These are phyloP conservation scores for Davidsoniella virescens DNA, from an alignment of 2,329 filamentous ascomycete species.

Conservation along the genomic window DNA sequence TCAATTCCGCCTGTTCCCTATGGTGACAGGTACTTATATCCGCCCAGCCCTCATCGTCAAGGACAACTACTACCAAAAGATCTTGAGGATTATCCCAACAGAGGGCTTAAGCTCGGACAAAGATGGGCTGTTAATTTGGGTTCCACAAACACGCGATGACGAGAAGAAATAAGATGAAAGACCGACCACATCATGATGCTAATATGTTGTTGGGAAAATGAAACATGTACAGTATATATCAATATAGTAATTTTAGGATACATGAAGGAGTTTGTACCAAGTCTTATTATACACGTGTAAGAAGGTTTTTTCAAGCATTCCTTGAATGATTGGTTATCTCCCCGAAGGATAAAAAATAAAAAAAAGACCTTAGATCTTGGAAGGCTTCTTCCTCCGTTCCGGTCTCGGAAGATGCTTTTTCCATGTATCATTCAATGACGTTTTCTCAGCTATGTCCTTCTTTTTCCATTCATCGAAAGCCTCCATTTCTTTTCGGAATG, in stretches of 20 bases:
- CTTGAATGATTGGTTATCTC: no score
- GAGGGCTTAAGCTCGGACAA: conserved; percentile 53
- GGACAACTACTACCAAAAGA: conserved; percentile 89
- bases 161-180: conserved; percentile 15
- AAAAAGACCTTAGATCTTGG: neutral
- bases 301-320: no score
- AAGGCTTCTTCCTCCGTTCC: conserved; percentile 6
- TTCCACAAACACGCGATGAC: conserved; percentile 25
- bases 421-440: conserved; percentile 27
- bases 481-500: conserved; percentile 40
- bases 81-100: conserved; percentile 63
- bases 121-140: conserved; percentile 47
- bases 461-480: conserved; percentile 39
- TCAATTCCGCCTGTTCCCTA: conserved; percentile 59
- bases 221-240: neutral
- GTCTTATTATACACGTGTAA: no score
- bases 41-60: conserved; percentile 58
- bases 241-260: neutral
- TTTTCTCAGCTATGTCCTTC: conserved; percentile 35
- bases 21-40: conserved; percentile 50
- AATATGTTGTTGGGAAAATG: neutral
- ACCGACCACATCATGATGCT: conserved; percentile 1
- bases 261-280: no score
- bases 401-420: conserved; percentile 6
- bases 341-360: no score